Base-by-base conservation (phyloP, 192 early-diverging fungal genomes). In the Podila epigama region DNA sequence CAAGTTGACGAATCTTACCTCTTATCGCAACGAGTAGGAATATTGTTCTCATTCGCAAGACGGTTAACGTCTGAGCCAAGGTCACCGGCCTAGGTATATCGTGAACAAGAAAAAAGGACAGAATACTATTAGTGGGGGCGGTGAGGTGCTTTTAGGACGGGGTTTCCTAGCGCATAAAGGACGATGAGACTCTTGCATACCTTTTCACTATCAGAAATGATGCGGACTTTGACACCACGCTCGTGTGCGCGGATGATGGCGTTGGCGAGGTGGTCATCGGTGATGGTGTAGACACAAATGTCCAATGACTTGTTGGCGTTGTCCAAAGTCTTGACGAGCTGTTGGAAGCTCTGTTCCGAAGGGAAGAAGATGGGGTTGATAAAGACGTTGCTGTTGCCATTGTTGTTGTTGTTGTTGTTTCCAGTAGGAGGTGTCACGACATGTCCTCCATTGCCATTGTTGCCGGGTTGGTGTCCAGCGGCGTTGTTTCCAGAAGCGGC, bases 141-240 rank as follows among this genome's bases (percentile, higher is more conserved):
- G n/a, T n/a, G n/a, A n/a, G n/a, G n/a, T n/a, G 37, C 6, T 39
- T 18, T 48, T 25, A 48, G 20, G 44, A 22, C 44, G 25, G 11
- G 44, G n/a, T 6, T 16, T 16, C 15, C 1, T 48, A 20, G 2
- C 25, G 1, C 44, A 25, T 48, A 2, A 31, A 1, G 10, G 7
- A 9, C 29, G 16, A 25, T 7, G 20, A 13, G 75, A 33, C 65
- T 50, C 68, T 61, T 71, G 27, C 64, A 60, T 62, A 85, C 82
- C 83, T 89, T 84, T 28, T 89, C 88, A 60, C 88, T 89, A 68
- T 93, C 91, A 5, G 89, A 87, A 69, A 93, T 88, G 58, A 93
- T 93, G 48, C 90, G 87, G 57, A 93, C 82, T 12, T 86, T 64
- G 51, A 69, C 68, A 7, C 68, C 68, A 13, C 68, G 68, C 2